These are phyloP conservation scores for Euphrasia confusa DNA, from an alignment of 257 asterid species.

Conservation along the genomic window DNA sequence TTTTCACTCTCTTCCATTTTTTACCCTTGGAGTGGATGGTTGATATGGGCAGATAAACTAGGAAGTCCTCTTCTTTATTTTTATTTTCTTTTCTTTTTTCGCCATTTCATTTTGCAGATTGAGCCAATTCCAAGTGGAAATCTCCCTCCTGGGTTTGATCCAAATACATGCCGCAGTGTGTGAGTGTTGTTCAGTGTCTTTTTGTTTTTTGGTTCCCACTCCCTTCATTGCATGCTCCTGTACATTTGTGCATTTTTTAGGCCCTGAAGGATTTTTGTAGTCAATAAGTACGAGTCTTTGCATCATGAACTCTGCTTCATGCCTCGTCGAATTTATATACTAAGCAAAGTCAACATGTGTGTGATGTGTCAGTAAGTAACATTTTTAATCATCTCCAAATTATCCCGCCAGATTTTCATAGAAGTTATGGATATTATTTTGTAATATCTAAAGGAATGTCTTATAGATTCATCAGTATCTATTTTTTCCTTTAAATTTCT, in stretches of 20 bases:
- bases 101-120: conserved; percentile 62
- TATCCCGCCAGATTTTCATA: conserved; percentile 6
- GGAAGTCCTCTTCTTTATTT: conserved; percentile 26
- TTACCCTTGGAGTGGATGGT: conserved; percentile 29
- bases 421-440: conserved; percentile 18
- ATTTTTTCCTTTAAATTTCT: conserved; percentile 23
- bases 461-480: conserved; percentile 23
- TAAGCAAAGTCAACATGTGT: conserved; percentile 1
- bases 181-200: conserved; percentile 51
- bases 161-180: conserved; percentile 98
- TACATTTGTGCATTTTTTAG: conserved; percentile 2
- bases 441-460: conserved; percentile 24
- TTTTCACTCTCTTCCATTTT: not conserved
- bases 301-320: conserved; percentile 12
- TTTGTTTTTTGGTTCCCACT: conserved; percentile 2
- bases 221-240: conserved; percentile 20
- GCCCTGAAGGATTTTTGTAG: conserved; percentile 4
- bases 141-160: conserved; percentile 98
- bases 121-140: conserved; percentile 98
- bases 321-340: conserved; percentile 1
- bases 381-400: conserved; percentile 14
- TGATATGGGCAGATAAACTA: conserved; percentile 23
- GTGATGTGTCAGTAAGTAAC: conserved; percentile 6
- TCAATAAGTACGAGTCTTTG: conserved; percentile 10
- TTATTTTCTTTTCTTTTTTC: conserved; percentile 23